phyloP scores from a whole-genome alignment of 495 filamentous ascomycete species.

The Penicillium waksmanii region DNA sequence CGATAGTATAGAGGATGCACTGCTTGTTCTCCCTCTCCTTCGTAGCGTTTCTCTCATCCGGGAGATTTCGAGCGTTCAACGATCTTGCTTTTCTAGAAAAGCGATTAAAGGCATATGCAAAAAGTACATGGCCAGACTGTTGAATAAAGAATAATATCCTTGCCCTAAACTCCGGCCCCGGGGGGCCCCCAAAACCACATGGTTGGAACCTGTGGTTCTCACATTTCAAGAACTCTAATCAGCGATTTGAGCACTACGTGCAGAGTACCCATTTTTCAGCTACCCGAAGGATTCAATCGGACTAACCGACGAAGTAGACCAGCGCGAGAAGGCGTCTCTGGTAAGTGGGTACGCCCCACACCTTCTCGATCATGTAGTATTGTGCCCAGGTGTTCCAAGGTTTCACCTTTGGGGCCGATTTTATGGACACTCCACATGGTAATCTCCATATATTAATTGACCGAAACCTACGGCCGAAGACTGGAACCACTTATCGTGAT shows the following conservation, averaged over 20 bases:
- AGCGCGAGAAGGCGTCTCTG: not conserved
- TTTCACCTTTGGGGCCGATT: not conserved
- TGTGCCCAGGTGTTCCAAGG: not conserved
- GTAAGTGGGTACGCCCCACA: not conserved
- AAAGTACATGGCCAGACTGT: not conserved
- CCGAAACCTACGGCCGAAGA: not conserved
- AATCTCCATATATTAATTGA: constrained; percentile 8
- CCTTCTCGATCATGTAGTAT: not conserved
- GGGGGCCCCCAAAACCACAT: no score
- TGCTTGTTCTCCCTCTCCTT: not conserved
- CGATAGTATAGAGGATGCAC: not conserved
- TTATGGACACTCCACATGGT: constrained; percentile 4
- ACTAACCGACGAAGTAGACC: not conserved
- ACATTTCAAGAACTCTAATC: no score
- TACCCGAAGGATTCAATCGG: not conserved
- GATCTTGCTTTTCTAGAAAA: not conserved
- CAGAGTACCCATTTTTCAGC: not conserved
- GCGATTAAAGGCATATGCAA: not conserved
- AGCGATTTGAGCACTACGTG: not conserved
- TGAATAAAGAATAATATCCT: not conserved
- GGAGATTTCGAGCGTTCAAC: not conserved
- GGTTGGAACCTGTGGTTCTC: no score
- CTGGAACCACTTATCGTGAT: not conserved
- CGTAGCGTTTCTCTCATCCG: not conserved
- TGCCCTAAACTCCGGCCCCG: not conserved